Base-by-base conservation (phyloP, 371 early-diverging fungal species). In the Rhizoclosmatium hyalinum region DNA sequence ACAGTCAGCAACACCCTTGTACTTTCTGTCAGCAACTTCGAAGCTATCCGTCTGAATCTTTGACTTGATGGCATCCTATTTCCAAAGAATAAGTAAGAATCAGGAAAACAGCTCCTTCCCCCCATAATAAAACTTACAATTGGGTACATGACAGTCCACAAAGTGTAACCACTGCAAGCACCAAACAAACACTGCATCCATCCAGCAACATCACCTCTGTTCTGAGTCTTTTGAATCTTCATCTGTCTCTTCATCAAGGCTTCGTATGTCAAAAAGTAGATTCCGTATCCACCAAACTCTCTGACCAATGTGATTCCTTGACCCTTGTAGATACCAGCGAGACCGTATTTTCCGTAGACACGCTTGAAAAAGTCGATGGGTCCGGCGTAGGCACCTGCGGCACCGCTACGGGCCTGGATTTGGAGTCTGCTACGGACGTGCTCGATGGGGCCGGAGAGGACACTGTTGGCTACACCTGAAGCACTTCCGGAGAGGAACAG, bases 341-440 rank as follows among this genome's bases (percentile, higher is more conserved):
- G 63, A 4, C 89, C 89, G 68, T 84, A 68, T 21, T 67, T 42
- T 1, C 65, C 14, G 54, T 75, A 74, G 3, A 86, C 81, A 66
- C 85, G 80, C 19, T 78, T 66, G 32, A 81, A 72, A 64, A 84
- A 81, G 65, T 89, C 88, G n/a, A 77, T 66, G 3, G 89, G 85
- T 2, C 86, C 86, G 17, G 50, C 61, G 76, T 84, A 88, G n/a
- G 54, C 72, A 10, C 68, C 71, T 3, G 68, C 32, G 43, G 77
- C 70, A 2, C 61, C 67, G 39, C 74, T 64, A 14, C 72, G 72
- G 19, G 80, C 66, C 62, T 88, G 87, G 19, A 86, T 83, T 66
- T 89, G 89, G 66, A 89, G 75, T 12, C 89, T 76, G 24, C 81
- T 87, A 39, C 89, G 76, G 41, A 89, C 80, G 64, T 89, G 89